phyloP scores from a whole-genome alignment of 1,284 basidiomycete species.

The Golubevia sp. region DNA sequence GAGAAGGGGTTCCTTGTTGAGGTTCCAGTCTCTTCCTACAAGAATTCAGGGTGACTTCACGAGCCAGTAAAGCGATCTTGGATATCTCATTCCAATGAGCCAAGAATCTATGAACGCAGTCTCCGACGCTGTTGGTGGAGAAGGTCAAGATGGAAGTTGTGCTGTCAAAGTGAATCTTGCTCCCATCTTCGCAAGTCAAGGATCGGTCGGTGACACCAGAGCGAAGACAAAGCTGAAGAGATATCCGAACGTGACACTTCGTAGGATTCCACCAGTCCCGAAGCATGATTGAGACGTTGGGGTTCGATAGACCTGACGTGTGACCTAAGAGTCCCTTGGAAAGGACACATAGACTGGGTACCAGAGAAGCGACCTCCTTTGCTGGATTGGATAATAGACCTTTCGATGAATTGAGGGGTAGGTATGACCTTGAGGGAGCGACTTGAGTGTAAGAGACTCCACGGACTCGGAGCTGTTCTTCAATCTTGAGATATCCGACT shows the following conservation, averaged over 20 bases:
- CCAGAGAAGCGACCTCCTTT: slow-evolving; percentile 72
- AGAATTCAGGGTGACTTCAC: slow-evolving; percentile 9
- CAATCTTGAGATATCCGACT: slow-evolving; percentile 84
- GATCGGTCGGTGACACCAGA: neutral
- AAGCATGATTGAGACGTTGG: slow-evolving; percentile 83
- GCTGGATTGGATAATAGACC: slow-evolving; percentile 12
- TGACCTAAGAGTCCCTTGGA: slow-evolving; percentile 78
- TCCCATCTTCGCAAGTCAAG: slow-evolving; percentile 7
- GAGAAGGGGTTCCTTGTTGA: too few species aligned
- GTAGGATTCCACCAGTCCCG: slow-evolving; percentile 86
- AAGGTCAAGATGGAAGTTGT: slow-evolving; percentile 21
- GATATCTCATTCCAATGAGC: slow-evolving; percentile 32
- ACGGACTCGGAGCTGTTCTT: slow-evolving; percentile 81
- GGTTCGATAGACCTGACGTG: slow-evolving; percentile 84
- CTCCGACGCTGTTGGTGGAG: slow-evolving; percentile 31
- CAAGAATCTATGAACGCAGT: slow-evolving; percentile 31
- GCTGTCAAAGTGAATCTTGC: slow-evolving; percentile 27
- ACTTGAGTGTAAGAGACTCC: slow-evolving; percentile 78
- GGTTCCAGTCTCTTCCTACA: too few species aligned
- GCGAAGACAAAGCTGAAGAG: slow-evolving; percentile 4
- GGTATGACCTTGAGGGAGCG: slow-evolving; percentile 65
- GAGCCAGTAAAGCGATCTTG: slow-evolving; percentile 26
- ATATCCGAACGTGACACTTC: slow-evolving; percentile 66
- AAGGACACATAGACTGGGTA: slow-evolving; percentile 80
- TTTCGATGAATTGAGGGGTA: slow-evolving; percentile 14